phyloP scores from a whole-genome alignment of 139 green algal genomes.

The Microglena sp. region DNA sequence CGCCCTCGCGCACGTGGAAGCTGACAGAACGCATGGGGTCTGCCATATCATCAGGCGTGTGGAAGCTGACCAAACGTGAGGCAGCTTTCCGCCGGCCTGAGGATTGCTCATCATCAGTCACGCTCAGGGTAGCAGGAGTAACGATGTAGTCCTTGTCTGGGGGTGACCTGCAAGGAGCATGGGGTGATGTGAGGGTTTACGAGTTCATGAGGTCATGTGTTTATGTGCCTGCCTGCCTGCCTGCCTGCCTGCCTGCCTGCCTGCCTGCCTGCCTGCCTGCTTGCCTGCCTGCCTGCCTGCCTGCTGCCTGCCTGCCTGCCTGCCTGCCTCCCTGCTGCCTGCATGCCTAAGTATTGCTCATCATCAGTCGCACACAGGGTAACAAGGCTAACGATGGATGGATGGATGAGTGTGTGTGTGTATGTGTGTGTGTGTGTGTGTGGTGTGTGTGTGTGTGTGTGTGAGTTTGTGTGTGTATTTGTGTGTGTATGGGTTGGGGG shows the following conservation, averaged over 20 bases:
- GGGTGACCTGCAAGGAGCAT: background rate
- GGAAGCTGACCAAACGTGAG: too few relatives aligned
- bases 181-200: too few relatives aligned
- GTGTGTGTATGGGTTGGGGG: too few relatives aligned
- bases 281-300: background rate
- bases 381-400: background rate
- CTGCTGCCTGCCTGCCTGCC: background rate
- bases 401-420: background rate
- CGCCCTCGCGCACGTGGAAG: too few relatives aligned
- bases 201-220: background rate
- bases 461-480: too few relatives aligned
- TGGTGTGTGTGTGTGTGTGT: conserved; percentile 4
- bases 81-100: too few relatives aligned
- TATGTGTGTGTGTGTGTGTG: conserved; percentile 10
- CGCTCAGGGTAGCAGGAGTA: background rate
- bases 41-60: too few relatives aligned
- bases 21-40: too few relatives aligned
- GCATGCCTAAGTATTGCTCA: too few relatives aligned
- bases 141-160: background rate
- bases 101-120: background rate
- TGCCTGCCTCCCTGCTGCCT: background rate
- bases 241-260: background rate
- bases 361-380: background rate
- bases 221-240: background rate
- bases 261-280: background rate